These are phyloP conservation scores for Thecaphora frezii DNA, from an alignment of 1,284 basidiomycete species.

Conservation along the genomic window DNA sequence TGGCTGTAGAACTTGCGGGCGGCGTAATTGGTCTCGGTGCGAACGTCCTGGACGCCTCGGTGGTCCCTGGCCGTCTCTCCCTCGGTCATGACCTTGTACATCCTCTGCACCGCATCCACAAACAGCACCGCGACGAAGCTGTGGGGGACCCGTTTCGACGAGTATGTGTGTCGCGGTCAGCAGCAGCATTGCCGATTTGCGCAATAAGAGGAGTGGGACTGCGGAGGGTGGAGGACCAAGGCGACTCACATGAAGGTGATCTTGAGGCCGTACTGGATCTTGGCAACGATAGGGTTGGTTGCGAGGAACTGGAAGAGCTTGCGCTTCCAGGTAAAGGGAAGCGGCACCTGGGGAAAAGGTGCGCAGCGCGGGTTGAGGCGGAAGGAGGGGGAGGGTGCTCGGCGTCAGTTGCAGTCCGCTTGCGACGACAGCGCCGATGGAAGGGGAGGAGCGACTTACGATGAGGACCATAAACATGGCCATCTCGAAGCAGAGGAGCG, in stretches of 20 bases:
- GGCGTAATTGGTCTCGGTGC: conserved; percentile 79
- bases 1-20: conserved; percentile 82
- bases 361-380: neutral
- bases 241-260: conserved; percentile 86
- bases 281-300: conserved; percentile 58
- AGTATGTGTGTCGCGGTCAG: too few species aligned
- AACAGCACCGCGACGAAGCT: conserved; percentile 82
- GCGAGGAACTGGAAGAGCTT: conserved; percentile 75
- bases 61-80: conserved; percentile 71
- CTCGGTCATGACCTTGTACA: conserved; percentile 81
- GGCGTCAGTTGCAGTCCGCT: too few species aligned
- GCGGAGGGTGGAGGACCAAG: too few species aligned
- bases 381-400: too few species aligned
- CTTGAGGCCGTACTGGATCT: conserved; percentile 70
- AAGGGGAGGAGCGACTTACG: too few species aligned
- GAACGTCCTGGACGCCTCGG: conserved; percentile 68
- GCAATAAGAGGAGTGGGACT: too few species aligned
- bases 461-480: conserved; percentile 56
- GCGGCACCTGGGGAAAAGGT: conserved; percentile 62
- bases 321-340: conserved; percentile 74
- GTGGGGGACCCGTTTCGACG: conserved; percentile 6
- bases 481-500: conserved; percentile 56
- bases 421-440: too few species aligned
- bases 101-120: conserved; percentile 86
- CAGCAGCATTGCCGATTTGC: too few species aligned